phyloP scores from a whole-genome alignment of 768 basidiomycete species.

The Lactarius indigo region DNA sequence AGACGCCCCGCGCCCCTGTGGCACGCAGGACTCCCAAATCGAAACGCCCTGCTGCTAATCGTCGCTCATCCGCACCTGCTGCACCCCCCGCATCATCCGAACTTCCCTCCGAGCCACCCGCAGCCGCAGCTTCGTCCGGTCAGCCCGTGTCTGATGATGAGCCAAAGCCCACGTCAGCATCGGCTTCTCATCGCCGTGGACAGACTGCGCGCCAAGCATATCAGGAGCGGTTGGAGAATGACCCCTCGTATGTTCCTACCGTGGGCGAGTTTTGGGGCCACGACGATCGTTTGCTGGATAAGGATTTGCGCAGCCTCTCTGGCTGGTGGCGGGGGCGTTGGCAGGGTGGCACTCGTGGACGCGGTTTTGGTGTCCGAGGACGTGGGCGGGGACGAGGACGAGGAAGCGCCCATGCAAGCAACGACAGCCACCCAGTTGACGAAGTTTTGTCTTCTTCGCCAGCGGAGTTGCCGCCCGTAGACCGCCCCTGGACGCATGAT shows the following conservation, averaged over 20 bases:
- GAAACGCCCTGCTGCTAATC: conserved; percentile 35
- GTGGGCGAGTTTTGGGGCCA: conserved; percentile 95
- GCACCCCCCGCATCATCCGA: conserved; percentile 25
- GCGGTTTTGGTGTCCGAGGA: conserved; percentile 54
- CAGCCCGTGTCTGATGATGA: conserved; percentile 35
- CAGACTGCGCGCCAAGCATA: conserved; percentile 82
- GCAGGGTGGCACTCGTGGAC: conserved; percentile 65
- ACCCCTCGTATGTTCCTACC: conserved; percentile 86
- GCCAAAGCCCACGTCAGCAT: conserved; percentile 31
- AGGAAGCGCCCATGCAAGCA: conserved; percentile 21
- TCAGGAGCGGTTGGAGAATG: conserved; percentile 72
- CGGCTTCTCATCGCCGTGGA: conserved; percentile 40
- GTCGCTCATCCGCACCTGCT: conserved; percentile 30
- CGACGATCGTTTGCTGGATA: conserved; percentile 85
- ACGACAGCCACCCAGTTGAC: conserved; percentile 21
- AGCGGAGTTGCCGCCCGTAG: conserved; percentile 52
- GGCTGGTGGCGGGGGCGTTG: conserved; percentile 85
- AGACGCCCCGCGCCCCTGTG: conserved; percentile 31
- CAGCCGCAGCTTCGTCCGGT: conserved; percentile 32
- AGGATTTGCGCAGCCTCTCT: conserved; percentile 75
- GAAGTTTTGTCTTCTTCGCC: conserved; percentile 28
- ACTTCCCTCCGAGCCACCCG: conserved; percentile 31
- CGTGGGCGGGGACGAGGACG: conserved; percentile 37
- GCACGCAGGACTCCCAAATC: conserved; percentile 29
- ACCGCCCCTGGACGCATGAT: conserved; percentile 78